Conservation (phyloP, 208 protist genomes). For the Trypanosoma theileri region DNA sequence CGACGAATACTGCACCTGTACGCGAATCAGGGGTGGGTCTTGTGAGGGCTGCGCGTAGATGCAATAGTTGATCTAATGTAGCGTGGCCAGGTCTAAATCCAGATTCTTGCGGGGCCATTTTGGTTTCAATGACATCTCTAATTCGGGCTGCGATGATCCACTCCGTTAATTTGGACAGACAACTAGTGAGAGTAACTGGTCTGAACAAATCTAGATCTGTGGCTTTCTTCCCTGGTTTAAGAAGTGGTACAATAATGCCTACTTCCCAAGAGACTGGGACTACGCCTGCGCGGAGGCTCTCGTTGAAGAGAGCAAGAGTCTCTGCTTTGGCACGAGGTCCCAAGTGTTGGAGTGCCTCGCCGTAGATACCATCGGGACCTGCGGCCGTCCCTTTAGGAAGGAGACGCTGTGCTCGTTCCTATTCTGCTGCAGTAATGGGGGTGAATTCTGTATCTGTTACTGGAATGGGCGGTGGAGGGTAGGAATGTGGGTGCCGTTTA, state of each 20-base stretch:
- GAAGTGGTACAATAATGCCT: conserved; percentile 20
- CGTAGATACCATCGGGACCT: not conserved
- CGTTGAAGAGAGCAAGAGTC: conserved; percentile 20
- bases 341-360: conserved; percentile 9
- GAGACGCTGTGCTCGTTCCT: conserved; percentile 1
- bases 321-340: not conserved
- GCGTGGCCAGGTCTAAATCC: conserved; percentile 22
- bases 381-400: not conserved
- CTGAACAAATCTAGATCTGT: conserved; percentile 11
- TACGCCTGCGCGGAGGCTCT: conserved; percentile 7
- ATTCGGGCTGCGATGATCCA: conserved; percentile 22
- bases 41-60: conserved; percentile 1
- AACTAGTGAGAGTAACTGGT: conserved; percentile 21
- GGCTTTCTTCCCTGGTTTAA: conserved; percentile 23
- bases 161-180: conserved; percentile 28
- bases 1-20: conserved; percentile 6
- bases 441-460: not conserved
- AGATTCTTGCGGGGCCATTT: conserved; percentile 10
- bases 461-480: no score
- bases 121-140: conserved; percentile 11
- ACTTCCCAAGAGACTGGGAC: conserved; percentile 18
- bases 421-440: not conserved
- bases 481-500: not conserved
- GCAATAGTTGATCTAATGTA: conserved; percentile 23
- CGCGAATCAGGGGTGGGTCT: not conserved